Evolutionary conservation across 2,329 filamentous ascomycete species (phyloP).

Genomic region (Dichotomopilus funicola): DNA sequence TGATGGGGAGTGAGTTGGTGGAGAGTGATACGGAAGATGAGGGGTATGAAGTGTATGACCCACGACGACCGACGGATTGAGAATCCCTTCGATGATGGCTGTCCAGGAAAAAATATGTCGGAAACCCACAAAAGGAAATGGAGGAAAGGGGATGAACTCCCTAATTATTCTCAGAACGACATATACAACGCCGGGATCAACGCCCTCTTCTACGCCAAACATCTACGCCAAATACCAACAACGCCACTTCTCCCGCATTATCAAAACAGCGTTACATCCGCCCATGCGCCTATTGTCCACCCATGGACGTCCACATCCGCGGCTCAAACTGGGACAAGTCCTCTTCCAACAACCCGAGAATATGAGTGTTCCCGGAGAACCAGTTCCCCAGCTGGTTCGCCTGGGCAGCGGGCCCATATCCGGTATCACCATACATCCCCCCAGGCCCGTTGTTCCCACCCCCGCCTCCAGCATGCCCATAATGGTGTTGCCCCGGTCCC

Average conservation of each 20-base stretch:
- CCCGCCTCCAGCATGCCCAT: slow-evolving; percentile 1
- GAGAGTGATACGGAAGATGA: slow-evolving; percentile 65
- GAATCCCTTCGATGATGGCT: neutral
- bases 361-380: slow-evolving; percentile 59
- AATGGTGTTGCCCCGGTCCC: too few species aligned
- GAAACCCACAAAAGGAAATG: too few species aligned
- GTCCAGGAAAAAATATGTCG: too few species aligned
- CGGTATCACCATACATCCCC: slow-evolving; percentile 5
- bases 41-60: slow-evolving; percentile 63
- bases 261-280: neutral
- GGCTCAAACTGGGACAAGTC: slow-evolving; percentile 43
- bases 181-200: neutral
- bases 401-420: slow-evolving; percentile 19
- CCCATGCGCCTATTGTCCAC: neutral
- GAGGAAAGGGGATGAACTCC: too few species aligned
- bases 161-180: neutral
- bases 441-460: neutral
- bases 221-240: neutral
- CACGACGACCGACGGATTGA: slow-evolving; percentile 55
- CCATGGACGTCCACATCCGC: slow-evolving; percentile 15
- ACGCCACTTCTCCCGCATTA: neutral
- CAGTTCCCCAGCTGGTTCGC: slow-evolving; percentile 53
- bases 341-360: slow-evolving; percentile 59
- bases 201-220: neutral
- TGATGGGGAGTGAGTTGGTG: slow-evolving; percentile 28